phyloP scores from a whole-genome alignment of 208 protist species.

The Leishmania major region DNA sequence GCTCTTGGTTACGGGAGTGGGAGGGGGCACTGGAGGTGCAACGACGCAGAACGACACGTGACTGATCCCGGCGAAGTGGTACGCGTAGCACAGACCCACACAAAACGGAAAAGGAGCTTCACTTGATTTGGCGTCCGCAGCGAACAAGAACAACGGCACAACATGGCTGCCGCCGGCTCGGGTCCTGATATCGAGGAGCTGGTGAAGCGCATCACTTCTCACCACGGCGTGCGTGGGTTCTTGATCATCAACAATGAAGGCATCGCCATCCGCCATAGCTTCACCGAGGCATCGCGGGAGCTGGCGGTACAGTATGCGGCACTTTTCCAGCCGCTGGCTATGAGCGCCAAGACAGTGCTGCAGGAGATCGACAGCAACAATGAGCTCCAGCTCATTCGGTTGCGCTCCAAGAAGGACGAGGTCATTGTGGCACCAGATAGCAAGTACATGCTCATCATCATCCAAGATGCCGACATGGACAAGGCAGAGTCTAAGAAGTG shows the following conservation, averaged over 20 bases:
- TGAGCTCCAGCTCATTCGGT: constrained; percentile 95
- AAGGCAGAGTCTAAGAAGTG: constrained; percentile 29
- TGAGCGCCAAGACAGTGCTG: constrained; percentile 91
- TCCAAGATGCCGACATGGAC: constrained; percentile 74
- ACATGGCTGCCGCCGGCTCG: constrained; percentile 56
- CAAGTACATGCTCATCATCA: constrained; percentile 91
- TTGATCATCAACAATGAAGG: constrained; percentile 96
- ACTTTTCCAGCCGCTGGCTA: constrained; percentile 92
- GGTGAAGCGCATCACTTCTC: constrained; percentile 94
- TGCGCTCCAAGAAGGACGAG: constrained; percentile 96
- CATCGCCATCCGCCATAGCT: constrained; percentile 94
- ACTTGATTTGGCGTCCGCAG: neutral
- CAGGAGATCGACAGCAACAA: constrained; percentile 95
- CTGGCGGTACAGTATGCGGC: constrained; percentile 94
- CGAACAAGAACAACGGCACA: neutral
- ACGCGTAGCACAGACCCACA: neutral
- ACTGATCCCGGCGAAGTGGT: neutral
- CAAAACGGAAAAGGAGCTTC: neutral
- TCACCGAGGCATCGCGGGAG: constrained; percentile 86
- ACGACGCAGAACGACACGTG: neutral
- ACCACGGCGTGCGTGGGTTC: constrained; percentile 94
- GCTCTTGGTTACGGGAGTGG: neutral
- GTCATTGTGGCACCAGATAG: constrained; percentile 96
- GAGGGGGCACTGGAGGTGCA: neutral
- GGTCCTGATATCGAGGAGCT: constrained; percentile 96